Evolutionary conservation across 2,329 filamentous ascomycete genomes (phyloP).

Genomic region (Paecilomyces sp.): DNA sequence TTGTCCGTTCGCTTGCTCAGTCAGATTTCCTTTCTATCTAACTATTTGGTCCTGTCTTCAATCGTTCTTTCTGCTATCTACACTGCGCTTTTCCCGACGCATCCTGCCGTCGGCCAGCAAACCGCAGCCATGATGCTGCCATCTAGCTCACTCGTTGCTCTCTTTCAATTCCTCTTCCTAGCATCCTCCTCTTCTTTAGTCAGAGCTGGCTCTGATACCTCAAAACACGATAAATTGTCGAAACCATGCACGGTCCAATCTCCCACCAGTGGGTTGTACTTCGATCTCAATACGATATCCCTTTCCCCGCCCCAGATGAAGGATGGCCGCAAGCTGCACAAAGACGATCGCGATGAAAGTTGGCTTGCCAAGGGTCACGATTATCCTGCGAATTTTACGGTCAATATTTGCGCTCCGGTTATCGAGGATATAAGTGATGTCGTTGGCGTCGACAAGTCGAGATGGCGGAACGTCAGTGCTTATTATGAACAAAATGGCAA

Average conservation of each 20-base stretch:
- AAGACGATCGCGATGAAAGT: slow-evolving; percentile 34
- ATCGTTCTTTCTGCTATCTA: slow-evolving; percentile 26
- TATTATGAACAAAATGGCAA: slow-evolving; percentile 39
- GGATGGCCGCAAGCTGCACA: slow-evolving; percentile 32
- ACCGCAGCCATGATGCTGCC: slow-evolving; percentile 27
- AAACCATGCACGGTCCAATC: slow-evolving; percentile 57
- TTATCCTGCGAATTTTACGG: slow-evolving; percentile 43
- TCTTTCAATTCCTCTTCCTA: slow-evolving; percentile 24
- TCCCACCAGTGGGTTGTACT: slow-evolving; percentile 54
- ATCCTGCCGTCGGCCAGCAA: background rate
- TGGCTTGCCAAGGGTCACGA: slow-evolving; percentile 45
- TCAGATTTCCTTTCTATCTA: slow-evolving; percentile 1
- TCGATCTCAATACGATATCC: slow-evolving; percentile 54
- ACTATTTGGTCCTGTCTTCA: background rate
- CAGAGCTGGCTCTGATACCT: slow-evolving; percentile 29
- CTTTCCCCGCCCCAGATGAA: slow-evolving; percentile 40
- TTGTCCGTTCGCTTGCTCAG: background rate
- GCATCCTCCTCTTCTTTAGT: slow-evolving; percentile 21
- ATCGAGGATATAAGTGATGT: slow-evolving; percentile 41
- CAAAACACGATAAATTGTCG: slow-evolving; percentile 34
- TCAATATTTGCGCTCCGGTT: slow-evolving; percentile 45
- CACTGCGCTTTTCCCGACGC: slow-evolving; percentile 42
- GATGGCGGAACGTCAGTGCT: slow-evolving; percentile 43
- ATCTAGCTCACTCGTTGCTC: slow-evolving; percentile 18
- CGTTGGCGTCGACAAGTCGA: slow-evolving; percentile 33